Evolutionary conservation across 306 rosid genomes (phyloP), one percentile per base, ranked within the genome.

Genomic region (Rosa persica): DNA sequence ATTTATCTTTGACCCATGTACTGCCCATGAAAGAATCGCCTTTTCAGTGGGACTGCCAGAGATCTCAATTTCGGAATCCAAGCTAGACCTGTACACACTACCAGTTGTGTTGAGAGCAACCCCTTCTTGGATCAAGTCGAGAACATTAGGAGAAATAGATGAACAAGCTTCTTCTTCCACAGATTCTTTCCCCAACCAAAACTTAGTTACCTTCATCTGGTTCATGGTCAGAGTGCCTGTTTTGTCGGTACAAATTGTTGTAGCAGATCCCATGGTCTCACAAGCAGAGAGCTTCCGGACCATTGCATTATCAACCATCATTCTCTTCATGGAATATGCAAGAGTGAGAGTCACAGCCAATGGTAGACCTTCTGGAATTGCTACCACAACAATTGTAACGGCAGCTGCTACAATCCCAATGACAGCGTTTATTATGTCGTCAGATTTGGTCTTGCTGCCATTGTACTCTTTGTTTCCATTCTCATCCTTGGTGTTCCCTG

Each of bases 11-110:
- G 72, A 23, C 19, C 72, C 79, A 2, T 11, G 42, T 20, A 83
- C 86, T 3, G 85, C 88, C 89, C 88, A 88, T 0, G 85, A 74
- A 58, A 88, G 91, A 60, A 88, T 88, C 17, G 91, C 91, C 25
- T 88, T 83, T 70, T 88, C 89, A 1, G 91, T 86, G 3, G 91
- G 91, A 70, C 86, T 85, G 1, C 91, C 85, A 3, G 85, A 79
- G 72, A 81, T 64, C 34, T 88, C 89, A 25, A 68, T 25, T 39
- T 72, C 72, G 1, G 82, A 73, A 20, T 30, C 75, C 43, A 4
- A 64, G n/a, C 5, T 69, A 65, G 88, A 52, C 49, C 8, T 54
- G 79, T 67, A 85, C 20, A 88, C 70, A 65, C 80, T 81, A 0
- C 89, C 89, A 2, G 91, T 88, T 0, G 91, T 85, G 74, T 88